Conservation (phyloP, 2,329 filamentous ascomycete genomes). For the Ophiostoma pallidulum region DNA sequence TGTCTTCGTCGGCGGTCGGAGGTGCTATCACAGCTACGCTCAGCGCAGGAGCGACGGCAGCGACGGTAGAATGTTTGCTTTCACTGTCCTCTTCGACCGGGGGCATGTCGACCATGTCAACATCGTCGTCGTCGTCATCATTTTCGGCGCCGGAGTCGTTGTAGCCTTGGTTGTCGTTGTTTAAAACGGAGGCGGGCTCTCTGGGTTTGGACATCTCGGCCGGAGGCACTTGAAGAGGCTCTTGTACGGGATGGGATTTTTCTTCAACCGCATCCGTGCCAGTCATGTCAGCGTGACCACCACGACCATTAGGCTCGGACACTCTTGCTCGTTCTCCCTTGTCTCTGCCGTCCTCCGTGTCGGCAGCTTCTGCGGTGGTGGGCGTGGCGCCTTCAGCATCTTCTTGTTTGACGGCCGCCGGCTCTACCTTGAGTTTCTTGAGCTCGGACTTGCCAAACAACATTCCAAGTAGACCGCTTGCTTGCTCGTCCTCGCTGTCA, state of each 20-base stretch:
- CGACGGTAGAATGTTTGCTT: not conserved
- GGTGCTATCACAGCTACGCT: slow-evolving; percentile 20
- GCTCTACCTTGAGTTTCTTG: slow-evolving; percentile 39
- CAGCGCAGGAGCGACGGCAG: slow-evolving; percentile 11
- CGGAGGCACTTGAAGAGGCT: too few species aligned
- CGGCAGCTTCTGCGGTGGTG: slow-evolving; percentile 20
- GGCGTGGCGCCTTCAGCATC: slow-evolving; percentile 18
- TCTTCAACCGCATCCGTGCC: not conserved
- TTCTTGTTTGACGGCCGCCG: slow-evolving; percentile 19
- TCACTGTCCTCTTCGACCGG: not conserved
- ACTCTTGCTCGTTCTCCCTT: not conserved
- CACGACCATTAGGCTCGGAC: too few species aligned
- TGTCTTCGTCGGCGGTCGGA: slow-evolving; percentile 22
- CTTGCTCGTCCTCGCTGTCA: slow-evolving; percentile 31
- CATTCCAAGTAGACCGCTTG: slow-evolving; percentile 42
- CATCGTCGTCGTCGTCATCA: not conserved
- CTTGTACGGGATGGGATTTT: not conserved
- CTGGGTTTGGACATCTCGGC: too few species aligned
- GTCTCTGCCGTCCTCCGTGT: slow-evolving; percentile 26
- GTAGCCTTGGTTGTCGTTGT: too few species aligned
- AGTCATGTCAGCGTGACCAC: not conserved
- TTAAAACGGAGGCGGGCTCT: too few species aligned
- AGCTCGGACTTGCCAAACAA: slow-evolving; percentile 52
- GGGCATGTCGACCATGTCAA: not conserved
- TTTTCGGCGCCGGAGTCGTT: too few species aligned